These are phyloP conservation scores for Phytopythium litorale DNA, from an alignment of 352 stramenopile genomes.

Conservation along the genomic window DNA sequence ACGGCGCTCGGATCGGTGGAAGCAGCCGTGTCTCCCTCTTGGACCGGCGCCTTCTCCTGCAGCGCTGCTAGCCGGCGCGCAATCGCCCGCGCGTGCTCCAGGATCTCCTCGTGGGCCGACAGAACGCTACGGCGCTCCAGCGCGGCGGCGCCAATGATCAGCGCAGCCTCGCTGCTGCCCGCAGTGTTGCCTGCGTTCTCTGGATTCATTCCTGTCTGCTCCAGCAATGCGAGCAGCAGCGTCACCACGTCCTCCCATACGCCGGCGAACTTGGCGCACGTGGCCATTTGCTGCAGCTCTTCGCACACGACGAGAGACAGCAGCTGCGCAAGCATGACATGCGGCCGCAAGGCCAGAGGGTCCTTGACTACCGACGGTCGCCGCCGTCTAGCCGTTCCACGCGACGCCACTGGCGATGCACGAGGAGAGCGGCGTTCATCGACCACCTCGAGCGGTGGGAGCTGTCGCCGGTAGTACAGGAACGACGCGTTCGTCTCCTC, in stretches of 20 bases:
- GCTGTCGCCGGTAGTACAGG: slow-evolving; percentile 50
- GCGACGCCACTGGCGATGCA: slow-evolving; percentile 2
- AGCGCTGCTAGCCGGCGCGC: slow-evolving; percentile 45
- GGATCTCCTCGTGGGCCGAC: slow-evolving; percentile 67
- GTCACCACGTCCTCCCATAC: slow-evolving; percentile 59
- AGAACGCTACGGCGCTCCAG: slow-evolving; percentile 60
- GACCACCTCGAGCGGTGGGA: slow-evolving; percentile 14
- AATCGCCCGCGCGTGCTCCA: slow-evolving; percentile 63
- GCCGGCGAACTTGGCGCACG: slow-evolving; percentile 28
- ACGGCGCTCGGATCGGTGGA: not conserved
- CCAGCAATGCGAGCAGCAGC: slow-evolving; percentile 48
- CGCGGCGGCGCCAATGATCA: slow-evolving; percentile 47
- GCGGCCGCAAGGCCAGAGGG: slow-evolving; percentile 44
- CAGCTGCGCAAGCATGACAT: slow-evolving; percentile 58
- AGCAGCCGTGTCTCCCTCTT: not conserved
- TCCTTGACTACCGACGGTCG: slow-evolving; percentile 60
- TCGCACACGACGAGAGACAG: slow-evolving; percentile 61
- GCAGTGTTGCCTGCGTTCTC: slow-evolving; percentile 15
- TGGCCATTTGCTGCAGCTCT: slow-evolving; percentile 45
- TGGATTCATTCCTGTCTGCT: slow-evolving; percentile 31
- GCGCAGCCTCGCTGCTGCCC: slow-evolving; percentile 22
- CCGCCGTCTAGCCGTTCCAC: slow-evolving; percentile 21
- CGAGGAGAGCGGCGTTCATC: slow-evolving; percentile 6
- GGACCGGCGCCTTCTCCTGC: slow-evolving; percentile 14
- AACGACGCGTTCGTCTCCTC: slow-evolving; percentile 37